Evolutionary conservation across 2,329 filamentous ascomycete species (phyloP).

Genomic region (Zalaria obscura): DNA sequence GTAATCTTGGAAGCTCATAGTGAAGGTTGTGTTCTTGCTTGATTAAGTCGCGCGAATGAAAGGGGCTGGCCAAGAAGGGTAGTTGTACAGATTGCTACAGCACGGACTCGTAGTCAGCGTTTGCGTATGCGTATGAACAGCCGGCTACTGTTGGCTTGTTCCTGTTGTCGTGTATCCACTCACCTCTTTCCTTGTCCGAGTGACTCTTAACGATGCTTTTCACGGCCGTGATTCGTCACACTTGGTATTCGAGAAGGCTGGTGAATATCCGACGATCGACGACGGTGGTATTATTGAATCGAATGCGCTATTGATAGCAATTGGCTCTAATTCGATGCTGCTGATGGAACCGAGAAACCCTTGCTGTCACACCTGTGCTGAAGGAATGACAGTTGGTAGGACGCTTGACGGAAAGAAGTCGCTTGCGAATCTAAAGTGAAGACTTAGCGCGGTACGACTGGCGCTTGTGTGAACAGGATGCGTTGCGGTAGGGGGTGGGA

Average conservation of each 20-base stretch:
- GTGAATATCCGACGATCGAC: neutral
- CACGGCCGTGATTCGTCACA: conserved; percentile 2
- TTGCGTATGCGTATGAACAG: neutral
- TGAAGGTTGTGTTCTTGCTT: conserved; percentile 11
- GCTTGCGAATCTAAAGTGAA: conserved; percentile 6
- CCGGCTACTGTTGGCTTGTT: too few species aligned
- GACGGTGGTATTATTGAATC: conserved; percentile 3
- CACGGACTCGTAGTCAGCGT: neutral
- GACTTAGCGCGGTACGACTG: conserved; percentile 2
- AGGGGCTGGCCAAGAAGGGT: neutral
- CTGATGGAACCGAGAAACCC: neutral
- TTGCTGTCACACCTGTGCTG: conserved; percentile 3
- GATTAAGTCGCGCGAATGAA: neutral
- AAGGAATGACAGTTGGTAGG: conserved; percentile 7
- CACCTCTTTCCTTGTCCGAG: neutral
- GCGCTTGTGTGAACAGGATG: neutral
- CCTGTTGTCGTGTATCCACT: neutral
- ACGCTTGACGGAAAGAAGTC: conserved; percentile 4
- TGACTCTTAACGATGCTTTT: conserved; percentile 3
- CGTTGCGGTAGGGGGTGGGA: neutral
- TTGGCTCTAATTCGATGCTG: neutral
- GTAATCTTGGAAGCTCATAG: conserved; percentile 54
- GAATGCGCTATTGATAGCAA: conserved; percentile 2
- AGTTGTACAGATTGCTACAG: neutral
- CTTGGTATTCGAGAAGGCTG: conserved; percentile 1